A percentile compares a stretch with the other conserved stretches of the same genome.
These are phyloP conservation scores for Vigna radiata DNA, from an alignment of 306 rosid genomes.

Conservation along the genomic window DNA sequence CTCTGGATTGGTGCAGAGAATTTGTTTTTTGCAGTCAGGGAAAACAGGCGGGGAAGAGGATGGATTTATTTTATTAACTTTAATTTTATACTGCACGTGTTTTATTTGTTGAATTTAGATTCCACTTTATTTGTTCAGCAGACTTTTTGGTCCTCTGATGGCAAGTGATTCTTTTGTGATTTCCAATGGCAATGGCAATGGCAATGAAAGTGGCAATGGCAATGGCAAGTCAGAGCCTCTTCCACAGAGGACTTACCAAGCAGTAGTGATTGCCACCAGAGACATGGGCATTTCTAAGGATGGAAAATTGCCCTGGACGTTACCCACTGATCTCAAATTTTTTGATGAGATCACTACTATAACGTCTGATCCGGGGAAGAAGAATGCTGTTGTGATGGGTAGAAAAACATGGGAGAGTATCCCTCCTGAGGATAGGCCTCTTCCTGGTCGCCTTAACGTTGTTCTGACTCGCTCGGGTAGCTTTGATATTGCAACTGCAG, in stretches of 20 bases:
- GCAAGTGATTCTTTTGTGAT: conserved; percentile 63
- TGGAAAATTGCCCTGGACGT: conserved; percentile 85
- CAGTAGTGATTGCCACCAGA: conserved; percentile 82
- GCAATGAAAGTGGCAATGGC: conserved; percentile 48
- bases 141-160: conserved; percentile 58
- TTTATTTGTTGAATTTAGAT: conserved; percentile 49
- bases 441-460: conserved; percentile 88
- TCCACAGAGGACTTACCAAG: conserved; percentile 90
- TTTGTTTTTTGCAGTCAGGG: conserved; percentile 1
- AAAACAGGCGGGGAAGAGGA: background rate
- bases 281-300: conserved; percentile 91
- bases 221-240: conserved; percentile 61
- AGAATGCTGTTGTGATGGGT: conserved; percentile 94
- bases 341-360: conserved; percentile 68
- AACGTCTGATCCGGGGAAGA: conserved; percentile 80
- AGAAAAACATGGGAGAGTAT: conserved; percentile 94
- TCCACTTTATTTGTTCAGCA: conserved; percentile 47
- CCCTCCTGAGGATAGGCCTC: conserved; percentile 69
- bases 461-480: conserved; percentile 95
- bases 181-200: conserved; percentile 25
- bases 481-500: conserved; percentile 90
- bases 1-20: background rate
- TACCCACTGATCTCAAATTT: conserved; percentile 82
- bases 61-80: background rate
- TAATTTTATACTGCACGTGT: conserved; percentile 17